Conservation (phyloP, 345 rosid genomes). For the Citrus inodora region DNA sequence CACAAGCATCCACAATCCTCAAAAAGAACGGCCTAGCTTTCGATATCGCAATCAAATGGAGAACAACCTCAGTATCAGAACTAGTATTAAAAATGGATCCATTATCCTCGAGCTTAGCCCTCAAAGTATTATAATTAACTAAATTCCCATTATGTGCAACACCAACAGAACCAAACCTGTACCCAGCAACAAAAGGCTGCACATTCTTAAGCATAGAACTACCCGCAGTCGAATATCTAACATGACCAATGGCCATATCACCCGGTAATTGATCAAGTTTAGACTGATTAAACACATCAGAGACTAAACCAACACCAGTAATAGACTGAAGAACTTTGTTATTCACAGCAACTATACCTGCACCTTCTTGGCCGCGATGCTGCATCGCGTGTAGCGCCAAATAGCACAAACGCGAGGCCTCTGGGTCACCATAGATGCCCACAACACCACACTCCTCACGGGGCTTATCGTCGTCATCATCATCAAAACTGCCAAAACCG, state of each 20-base stretch:
- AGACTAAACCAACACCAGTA: conserved; percentile 93
- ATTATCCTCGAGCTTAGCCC: conserved; percentile 72
- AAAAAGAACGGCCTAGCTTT: conserved; percentile 84
- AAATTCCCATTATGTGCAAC: conserved; percentile 96
- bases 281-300: conserved; percentile 85
- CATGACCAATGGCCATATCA: conserved; percentile 84
- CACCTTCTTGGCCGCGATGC: conserved; percentile 99
- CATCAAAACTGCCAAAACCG: conserved; percentile 4
- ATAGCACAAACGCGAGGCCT: conserved; percentile 88
- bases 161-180: conserved; percentile 80
- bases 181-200: conserved; percentile 98
- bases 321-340: conserved; percentile 69
- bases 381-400: conserved; percentile 93
- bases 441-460: conserved; percentile 99
- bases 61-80: conserved; percentile 95
- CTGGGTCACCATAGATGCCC: conserved; percentile 89
- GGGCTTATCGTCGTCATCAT: conserved; percentile 66
- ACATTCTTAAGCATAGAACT: conserved; percentile 92
- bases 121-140: conserved; percentile 65
- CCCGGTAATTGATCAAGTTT: conserved; percentile 89
- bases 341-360: conserved; percentile 88
- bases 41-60: conserved; percentile 90
- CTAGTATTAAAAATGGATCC: conserved; percentile 94
- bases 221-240: conserved; percentile 94
- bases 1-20: conserved; percentile 93